Evolutionary conservation across 768 basidiomycete species (phyloP).

Genomic region (Rhodosporidiobolus odoratus): DNA sequence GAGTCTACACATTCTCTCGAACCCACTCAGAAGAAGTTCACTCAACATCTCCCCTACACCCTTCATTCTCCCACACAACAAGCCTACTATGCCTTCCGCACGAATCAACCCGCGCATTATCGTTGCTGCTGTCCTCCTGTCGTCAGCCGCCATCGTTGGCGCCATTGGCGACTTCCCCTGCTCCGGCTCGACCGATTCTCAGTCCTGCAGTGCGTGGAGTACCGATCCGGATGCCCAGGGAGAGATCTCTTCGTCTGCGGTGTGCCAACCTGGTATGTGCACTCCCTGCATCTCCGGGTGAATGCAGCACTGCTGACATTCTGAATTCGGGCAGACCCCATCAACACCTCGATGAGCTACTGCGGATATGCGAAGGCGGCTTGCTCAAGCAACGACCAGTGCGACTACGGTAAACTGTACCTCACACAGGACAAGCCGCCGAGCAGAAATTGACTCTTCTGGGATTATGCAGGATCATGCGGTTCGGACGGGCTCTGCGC

Average conservation of each 20-base stretch:
- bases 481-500: constrained; percentile 22
- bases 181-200: constrained; percentile 23
- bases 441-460: background rate
- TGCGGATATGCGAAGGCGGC: constrained; percentile 37
- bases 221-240: constrained; percentile 24
- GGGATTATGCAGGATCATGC: constrained; percentile 22
- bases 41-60: constrained; percentile 18
- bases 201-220: constrained; percentile 28
- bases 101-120: constrained; percentile 13
- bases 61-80: background rate
- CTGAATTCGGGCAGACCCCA: constrained; percentile 20
- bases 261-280: constrained; percentile 29
- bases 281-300: too few relatives aligned
- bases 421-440: background rate
- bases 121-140: constrained; percentile 24
- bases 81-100: constrained; percentile 8
- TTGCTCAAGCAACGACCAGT: constrained; percentile 28
- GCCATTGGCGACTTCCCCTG: constrained; percentile 40
- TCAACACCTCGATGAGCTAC: constrained; percentile 34
- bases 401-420: constrained; percentile 36
- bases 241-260: constrained; percentile 23
- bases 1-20: background rate
- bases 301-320: background rate
- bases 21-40: background rate
- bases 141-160: background rate